Evolutionary conservation across 1,284 basidiomycete species (phyloP), one percentile per base, ranked within the genome.

Genomic region (Anthracocystis panici-leucophaei): DNA sequence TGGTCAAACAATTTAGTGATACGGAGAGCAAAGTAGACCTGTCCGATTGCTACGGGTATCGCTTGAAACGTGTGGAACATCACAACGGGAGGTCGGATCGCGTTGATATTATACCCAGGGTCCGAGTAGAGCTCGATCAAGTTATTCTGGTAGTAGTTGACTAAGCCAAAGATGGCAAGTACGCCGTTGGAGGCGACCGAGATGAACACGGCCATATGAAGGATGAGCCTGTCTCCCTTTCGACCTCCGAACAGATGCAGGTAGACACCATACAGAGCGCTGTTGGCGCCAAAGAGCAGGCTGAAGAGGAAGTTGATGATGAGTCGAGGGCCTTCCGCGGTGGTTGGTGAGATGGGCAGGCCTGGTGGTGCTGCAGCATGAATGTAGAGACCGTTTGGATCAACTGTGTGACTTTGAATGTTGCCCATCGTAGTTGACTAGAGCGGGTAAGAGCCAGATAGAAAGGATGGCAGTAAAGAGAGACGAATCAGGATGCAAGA

Each of bases 1-100:
- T 18, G 27, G n/a, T 67, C 49, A 45, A 73, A 73, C 2, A 67
- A 45, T 40, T 65, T 73, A 10, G 57, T 61, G 23, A 68, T 61
- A 2, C 70, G 54, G 2, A 64, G 6, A 8, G 50, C 46, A 18
- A 73, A 73, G 40, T 67, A 73, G 0, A 51, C 16, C 41, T 73
- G 70, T 2, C 70, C 70, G 16, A 73, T 65, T 11, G 70, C 60
- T 14, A 56, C 65, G 0, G 70, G 61, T 3, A 73, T 18, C 10
- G 57, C 61, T n/a, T 57, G 56, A 12, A 73, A 18, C 1, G 33
- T 41, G 42, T 73, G 70, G 16, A 42, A 58, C 16, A 55, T 21
- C 5, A 53, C 35, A 0, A 73, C 61, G 41, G 54, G 65, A 27
- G 29, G 46, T n/a, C 60, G 49, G 59, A 73, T 59, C 18, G 18